phyloP scores from a whole-genome alignment of 2,329 filamentous ascomycete genomes.

The Trichoderma arundinaceum region DNA sequence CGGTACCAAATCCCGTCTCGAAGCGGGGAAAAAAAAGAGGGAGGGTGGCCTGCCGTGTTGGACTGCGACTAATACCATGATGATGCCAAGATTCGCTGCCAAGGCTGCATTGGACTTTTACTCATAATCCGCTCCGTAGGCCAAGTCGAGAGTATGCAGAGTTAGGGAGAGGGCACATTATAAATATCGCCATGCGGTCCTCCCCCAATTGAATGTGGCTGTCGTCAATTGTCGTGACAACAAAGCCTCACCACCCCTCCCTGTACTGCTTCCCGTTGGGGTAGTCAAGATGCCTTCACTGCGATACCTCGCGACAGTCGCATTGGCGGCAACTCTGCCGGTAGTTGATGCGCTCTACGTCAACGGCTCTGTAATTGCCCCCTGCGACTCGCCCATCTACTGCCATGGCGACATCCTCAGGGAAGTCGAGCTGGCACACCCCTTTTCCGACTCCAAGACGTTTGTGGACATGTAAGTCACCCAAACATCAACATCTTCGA shows the following conservation, averaged over 20 bases:
- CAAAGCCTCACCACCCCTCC: too few species aligned
- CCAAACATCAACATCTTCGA: conserved; percentile 39
- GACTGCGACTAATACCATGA: not conserved
- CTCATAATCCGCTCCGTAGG: too few species aligned
- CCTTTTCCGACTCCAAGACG: conserved; percentile 71
- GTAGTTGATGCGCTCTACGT: conserved; percentile 57
- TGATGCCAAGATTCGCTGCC: conserved; percentile 2
- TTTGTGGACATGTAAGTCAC: conserved; percentile 67
- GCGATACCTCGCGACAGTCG: not conserved
- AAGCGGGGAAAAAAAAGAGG: too few species aligned
- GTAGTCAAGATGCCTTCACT: conserved; percentile 29
- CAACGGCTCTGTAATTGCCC: conserved; percentile 65
- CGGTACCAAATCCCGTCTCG: not conserved
- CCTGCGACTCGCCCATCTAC: conserved; percentile 71
- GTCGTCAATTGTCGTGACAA: not conserved
- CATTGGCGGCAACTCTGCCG: conserved; percentile 26
- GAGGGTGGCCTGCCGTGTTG: not conserved
- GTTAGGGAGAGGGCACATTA: too few species aligned
- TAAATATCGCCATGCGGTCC: not conserved
- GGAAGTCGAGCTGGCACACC: conserved; percentile 66
- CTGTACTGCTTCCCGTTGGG: too few species aligned
- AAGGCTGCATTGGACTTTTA: too few species aligned
- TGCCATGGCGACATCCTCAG: conserved; percentile 69
- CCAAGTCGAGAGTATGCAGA: too few species aligned
- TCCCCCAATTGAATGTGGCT: not conserved